Base-by-base conservation (phyloP, 345 rosid species). In the Jatropha curcas region DNA sequence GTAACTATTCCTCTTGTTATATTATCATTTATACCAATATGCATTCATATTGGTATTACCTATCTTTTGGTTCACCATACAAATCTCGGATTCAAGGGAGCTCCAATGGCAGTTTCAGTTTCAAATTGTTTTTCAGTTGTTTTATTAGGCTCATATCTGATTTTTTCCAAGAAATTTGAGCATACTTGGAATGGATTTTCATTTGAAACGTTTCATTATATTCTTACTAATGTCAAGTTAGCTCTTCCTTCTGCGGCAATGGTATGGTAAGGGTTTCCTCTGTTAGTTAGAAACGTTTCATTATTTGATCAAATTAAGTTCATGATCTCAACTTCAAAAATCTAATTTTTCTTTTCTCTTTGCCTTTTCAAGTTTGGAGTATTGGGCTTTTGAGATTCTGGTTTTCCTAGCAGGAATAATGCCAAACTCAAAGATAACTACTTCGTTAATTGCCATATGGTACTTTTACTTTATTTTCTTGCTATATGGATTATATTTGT, bases 371-470 rank as follows among this genome's bases (percentile, higher is more conserved):
- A 86, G 98, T 74, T 80, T 93, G 84, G 97, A 88, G 77, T 85
- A 77, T 31, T 87, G 98, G 98, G 95, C 95, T 24, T 88, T 86
- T 46, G 97, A 91, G 88, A 67, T 88, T 65, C 85, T 93, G 62
- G 97, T 93, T 72, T 74, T 93, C 67, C 52, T 91, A 31, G 97
- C 98, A 56, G 91, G 95, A 76, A 1, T 81, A 64, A 89, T 89
- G 93, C 84, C 90, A 0, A 81, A 91, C 67, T 76, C 97, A 0
- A 84, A 88, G 70, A 58, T 70, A 48, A 61, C 84, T 12, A 88
- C 93, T n/a, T 87, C 97, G 35, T 39, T 93, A 70, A 82, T 84
- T 11, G 97, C 95, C 74, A 87, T 89, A 78, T 88, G 97, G 97
- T 93, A 74, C 20, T 30, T 57, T 45, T 60, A 5, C 43, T 30